Percentiles rank a stretch among this genome's conserved stretches.
Conservation (phyloP, 2,329 filamentous ascomycete genomes). For the Aureobasidium sp. region DNA sequence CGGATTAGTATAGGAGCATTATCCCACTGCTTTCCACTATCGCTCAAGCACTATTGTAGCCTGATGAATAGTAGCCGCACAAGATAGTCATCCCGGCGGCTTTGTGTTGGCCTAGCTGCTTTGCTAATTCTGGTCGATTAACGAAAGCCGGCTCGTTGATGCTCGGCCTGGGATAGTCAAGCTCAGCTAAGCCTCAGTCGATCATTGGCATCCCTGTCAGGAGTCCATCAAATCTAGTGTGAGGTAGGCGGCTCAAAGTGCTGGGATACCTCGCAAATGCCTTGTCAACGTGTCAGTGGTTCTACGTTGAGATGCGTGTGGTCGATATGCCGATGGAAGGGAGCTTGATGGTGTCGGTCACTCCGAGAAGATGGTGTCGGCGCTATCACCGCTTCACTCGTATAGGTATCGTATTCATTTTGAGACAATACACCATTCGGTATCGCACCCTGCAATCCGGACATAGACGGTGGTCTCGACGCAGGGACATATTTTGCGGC, state of each 20-base stretch:
- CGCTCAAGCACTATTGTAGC: neutral
- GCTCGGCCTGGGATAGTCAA: neutral
- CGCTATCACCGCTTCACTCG: neutral
- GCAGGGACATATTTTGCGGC: neutral
- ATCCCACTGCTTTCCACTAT: neutral
- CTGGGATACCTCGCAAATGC: neutral
- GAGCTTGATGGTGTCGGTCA: no score
- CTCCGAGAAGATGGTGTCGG: no score
- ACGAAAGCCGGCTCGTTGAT: neutral
- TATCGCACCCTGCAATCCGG: neutral
- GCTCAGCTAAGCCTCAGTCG: neutral
- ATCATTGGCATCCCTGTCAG: no score
- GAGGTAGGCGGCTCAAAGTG: no score
- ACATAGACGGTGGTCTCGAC: neutral
- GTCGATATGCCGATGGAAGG: no score
- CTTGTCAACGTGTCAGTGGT: neutral
- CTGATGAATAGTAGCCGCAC: neutral
- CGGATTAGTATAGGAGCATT: no score
- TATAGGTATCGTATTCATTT: neutral
- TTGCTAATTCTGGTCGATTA: neutral
- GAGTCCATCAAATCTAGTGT: neutral
- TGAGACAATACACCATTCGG: neutral
- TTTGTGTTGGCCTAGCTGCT: neutral
- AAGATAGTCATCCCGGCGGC: neutral
- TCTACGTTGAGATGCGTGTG: no score